phyloP scores from a whole-genome alignment of 768 basidiomycete species.

The Pluteus cervinus region DNA sequence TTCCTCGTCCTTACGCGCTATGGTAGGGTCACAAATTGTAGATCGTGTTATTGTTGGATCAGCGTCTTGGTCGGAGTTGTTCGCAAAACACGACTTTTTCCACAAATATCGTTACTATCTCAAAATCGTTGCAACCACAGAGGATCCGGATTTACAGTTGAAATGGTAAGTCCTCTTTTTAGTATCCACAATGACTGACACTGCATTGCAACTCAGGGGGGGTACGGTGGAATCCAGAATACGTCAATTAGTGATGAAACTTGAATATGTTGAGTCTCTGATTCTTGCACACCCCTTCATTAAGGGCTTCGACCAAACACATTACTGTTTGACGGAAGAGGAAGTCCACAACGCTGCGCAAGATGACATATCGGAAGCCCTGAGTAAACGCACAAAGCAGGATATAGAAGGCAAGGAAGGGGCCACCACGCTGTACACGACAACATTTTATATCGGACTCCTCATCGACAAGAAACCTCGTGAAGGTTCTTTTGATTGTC shows the following conservation, averaged over 20 bases:
- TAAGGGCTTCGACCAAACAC: slow-evolving; percentile 87
- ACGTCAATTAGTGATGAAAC: slow-evolving; percentile 95
- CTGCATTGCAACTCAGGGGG: slow-evolving; percentile 32
- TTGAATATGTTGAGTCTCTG: slow-evolving; percentile 92
- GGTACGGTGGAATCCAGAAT: slow-evolving; percentile 98
- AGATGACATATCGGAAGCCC: slow-evolving; percentile 74
- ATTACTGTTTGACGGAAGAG: slow-evolving; percentile 77
- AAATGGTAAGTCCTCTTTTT: slow-evolving; percentile 66
- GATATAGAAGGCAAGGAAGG: slow-evolving; percentile 75
- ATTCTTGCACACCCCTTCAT: slow-evolving; percentile 91
- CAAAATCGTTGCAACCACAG: slow-evolving; percentile 91
- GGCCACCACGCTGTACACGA: slow-evolving; percentile 79
- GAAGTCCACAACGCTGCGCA: slow-evolving; percentile 86
- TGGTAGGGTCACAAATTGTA: slow-evolving; percentile 85
- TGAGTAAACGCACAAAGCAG: slow-evolving; percentile 69
- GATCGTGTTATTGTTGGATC: slow-evolving; percentile 84
- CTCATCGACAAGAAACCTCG: slow-evolving; percentile 87
- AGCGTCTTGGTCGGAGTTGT: slow-evolving; percentile 90
- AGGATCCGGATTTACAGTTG: slow-evolving; percentile 74
- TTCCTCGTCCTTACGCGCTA: slow-evolving; percentile 4
- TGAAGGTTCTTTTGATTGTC: slow-evolving; percentile 33
- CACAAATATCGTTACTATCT: slow-evolving; percentile 94
- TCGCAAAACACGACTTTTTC: slow-evolving; percentile 95
- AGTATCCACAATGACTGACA: background rate
- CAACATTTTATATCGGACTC: slow-evolving; percentile 96